Evolutionary conservation across 169 alveolate species (phyloP).

Genomic region (Plasmodium sp.): DNA sequence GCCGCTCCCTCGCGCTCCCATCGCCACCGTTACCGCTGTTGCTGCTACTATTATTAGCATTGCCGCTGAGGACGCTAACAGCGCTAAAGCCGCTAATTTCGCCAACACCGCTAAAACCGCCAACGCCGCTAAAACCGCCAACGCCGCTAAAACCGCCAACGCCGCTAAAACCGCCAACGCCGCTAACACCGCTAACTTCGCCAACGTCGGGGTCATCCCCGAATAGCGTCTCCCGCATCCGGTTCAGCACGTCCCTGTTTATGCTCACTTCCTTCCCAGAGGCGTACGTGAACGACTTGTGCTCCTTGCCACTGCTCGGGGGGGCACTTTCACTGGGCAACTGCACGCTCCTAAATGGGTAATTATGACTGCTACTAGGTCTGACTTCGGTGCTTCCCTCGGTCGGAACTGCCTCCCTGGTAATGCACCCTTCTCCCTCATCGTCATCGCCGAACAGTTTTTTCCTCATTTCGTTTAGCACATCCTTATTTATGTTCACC

Average conservation of each 20-base stretch:
- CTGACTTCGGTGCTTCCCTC: background rate
- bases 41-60: background rate
- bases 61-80: background rate
- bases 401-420: background rate
- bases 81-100: no score
- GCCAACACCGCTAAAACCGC: no score
- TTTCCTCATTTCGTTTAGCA: constrained; percentile 17
- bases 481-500: constrained; percentile 39
- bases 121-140: no score
- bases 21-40: background rate
- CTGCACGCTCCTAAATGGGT: background rate
- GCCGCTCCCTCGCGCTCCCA: background rate
- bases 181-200: no score
- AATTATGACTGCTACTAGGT: background rate
- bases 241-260: constrained; percentile 10
- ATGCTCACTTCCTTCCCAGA: constrained; percentile 34
- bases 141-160: no score
- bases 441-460: constrained; percentile 37
- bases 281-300: constrained; percentile 26
- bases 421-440: background rate
- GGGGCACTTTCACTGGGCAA: background rate
- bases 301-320: background rate
- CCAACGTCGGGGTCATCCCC: background rate
- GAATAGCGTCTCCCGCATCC: constrained; percentile 10
- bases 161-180: no score